Evolutionary conservation across 805 yeast species (phyloP), one percentile per base, ranked within the genome.

Genomic region (Lipomyces yamanashiensis): DNA sequence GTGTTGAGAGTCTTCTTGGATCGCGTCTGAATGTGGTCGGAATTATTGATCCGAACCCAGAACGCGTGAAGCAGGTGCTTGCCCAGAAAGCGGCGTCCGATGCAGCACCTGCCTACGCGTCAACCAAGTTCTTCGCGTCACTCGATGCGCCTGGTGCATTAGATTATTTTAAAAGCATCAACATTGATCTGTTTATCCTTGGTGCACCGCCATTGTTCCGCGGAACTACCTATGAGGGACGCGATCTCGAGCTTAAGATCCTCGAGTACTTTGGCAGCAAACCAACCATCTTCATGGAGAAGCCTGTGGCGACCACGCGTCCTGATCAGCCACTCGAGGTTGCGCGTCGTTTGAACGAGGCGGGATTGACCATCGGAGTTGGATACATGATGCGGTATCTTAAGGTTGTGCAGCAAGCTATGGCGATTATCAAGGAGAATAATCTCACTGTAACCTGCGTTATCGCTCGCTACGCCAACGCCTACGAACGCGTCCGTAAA

Each of bases 321-420:
- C 67, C 68, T 8, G 63, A 59, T 12, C 59, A 63, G 54, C 67
- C 70, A 10, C 45, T 62, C 39, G 67, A 54, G 15, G 69, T 67
- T 15, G 67, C 66, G 17, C 19, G 17, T 12, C 48, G 28, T n/a
- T 48, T 66, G 9, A 41, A 53, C 15, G 51, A 59, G n/a, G 50
- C 52, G 13, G 52, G 58, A 5, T 33, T 59, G 39, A 48, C 43
- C 15, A 59, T 61, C 45, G 67, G 70, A 10, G 66, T 66, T 15
- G 70, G 71, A 1, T 66, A 68, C 58, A 66, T 68, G 71, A 64
- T 68, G 66, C 62, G 70, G 13, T 68, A 68, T 43, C 66, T 68
- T 15, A 61, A 64, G 54, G 68, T 63, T 9, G 71, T 68, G 21
- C 69, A 64, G 43, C 66, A 66, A 56, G 67, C 62, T 19, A 59